Base-by-base conservation (phyloP, 495 filamentous ascomycete species). In the Penicillium dipodomyicola region DNA sequence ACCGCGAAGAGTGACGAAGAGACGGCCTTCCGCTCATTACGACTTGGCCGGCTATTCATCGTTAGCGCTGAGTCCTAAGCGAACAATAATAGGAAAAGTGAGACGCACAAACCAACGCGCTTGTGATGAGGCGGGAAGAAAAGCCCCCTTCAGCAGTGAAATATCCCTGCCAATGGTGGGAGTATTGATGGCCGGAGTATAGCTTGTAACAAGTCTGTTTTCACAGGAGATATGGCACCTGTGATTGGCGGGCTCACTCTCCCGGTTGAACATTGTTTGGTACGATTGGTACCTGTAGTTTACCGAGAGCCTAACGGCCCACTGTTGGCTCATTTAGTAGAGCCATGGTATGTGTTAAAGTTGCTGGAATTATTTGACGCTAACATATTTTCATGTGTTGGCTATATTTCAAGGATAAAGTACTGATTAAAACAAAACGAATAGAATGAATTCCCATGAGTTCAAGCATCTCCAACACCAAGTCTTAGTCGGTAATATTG, bases 21-120 rank as follows among this genome's bases (percentile, higher is more conserved):
- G 22, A 30, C 9, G 49, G 25, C 33, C 49, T 41, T 41, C 25
- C 39, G 14, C 37, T 32, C 50, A 52, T 52, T 42, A 39, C 50
- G 17, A 43, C 35, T 42, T 32, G 42, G 27, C 25, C 50, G 39
- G 37, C 23, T 52, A 14, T 20, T 41, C 50, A 52, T 52, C 8
- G 50, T 43, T 39, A 41, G 50, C n/a, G 35, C 25, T 42, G 4
- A 32, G 17, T 11, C 20, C 17, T 29, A 39, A 35, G 43, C 23
- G 43, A 47, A 8, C 7, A 8, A 29, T 29, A 27, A 29, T 11
- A 2, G 9, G n/a, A 14, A 48, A 19, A 8, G 4, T 19, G 29
- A 20, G 17, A 48, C 45, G 27, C 45, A 48, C 45, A 47, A 20
- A 48, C 45, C 45, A 33, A 17, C n/a, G 20, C 15, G 23, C n/a